phyloP scores from a whole-genome alignment of 192 early-diverging fungal species.

The Thamnidium elegans region DNA sequence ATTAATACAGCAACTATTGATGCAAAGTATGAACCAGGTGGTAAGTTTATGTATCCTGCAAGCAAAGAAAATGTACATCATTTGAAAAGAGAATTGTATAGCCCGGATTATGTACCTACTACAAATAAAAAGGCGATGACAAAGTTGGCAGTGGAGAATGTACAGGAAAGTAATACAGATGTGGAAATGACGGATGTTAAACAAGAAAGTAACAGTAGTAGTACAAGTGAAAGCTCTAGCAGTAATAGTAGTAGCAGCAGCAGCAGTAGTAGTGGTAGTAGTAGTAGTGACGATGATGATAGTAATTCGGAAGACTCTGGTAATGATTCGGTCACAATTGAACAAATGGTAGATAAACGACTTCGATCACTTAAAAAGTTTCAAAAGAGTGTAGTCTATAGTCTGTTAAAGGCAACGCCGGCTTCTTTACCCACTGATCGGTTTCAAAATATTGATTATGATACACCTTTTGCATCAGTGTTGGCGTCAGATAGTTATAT shows the following conservation, averaged over 20 bases:
- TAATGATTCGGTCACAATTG: not conserved
- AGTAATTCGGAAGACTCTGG: not conserved
- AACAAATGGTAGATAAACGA: too few species aligned
- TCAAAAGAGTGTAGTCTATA: not conserved
- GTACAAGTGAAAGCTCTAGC: not conserved
- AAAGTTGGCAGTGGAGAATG: not conserved
- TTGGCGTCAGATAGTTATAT: not conserved
- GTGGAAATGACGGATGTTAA: too few species aligned
- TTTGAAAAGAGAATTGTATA: constrained; percentile 14
- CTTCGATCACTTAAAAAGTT: not conserved
- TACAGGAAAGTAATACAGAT: too few species aligned
- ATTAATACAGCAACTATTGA: constrained; percentile 16
- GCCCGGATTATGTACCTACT: constrained; percentile 30
- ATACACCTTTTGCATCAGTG: constrained; percentile 21
- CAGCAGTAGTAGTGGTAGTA: constrained; percentile 5
- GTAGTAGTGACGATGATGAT: not conserved
- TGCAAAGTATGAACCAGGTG: constrained; percentile 29
- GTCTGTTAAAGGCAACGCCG: not conserved
- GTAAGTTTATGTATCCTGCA: constrained; percentile 26
- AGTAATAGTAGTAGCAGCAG: constrained; percentile 3
- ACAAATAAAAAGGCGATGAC: not conserved
- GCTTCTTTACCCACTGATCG: not conserved
- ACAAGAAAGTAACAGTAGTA: not conserved
- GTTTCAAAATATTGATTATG: constrained; percentile 9
- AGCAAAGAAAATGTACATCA: not conserved